Conservation (phyloP, 2,329 filamentous ascomycete genomes). For the Colletotrichum sp. region DNA sequence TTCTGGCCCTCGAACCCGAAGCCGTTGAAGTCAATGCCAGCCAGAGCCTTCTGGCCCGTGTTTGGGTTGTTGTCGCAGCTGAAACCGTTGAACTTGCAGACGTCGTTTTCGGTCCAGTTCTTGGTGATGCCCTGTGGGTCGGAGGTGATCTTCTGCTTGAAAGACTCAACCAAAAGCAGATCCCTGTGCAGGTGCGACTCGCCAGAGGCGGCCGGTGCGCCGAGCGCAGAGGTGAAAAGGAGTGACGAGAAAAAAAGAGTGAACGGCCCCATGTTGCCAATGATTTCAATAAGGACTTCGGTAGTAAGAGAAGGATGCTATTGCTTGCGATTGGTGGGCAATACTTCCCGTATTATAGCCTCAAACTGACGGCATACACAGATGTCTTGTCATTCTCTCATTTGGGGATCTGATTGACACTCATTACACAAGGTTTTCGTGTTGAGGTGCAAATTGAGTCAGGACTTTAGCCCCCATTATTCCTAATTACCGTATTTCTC, state of each 20-base stretch:
- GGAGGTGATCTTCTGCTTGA: neutral
- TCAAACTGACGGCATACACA: neutral
- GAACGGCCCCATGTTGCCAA: neutral
- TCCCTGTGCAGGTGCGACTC: neutral
- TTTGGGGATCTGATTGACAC: neutral
- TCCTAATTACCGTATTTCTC: neutral
- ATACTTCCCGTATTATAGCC: neutral
- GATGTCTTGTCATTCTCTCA: neutral
- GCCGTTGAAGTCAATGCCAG: neutral
- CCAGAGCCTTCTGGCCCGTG: neutral
- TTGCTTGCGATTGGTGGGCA: neutral
- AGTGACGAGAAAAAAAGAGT: constrained; percentile 4
- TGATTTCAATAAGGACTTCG: neutral
- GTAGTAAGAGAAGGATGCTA: neutral
- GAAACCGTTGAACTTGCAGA: constrained; percentile 5
- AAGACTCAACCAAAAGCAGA: neutral
- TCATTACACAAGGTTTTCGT: neutral
- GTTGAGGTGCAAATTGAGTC: neutral
- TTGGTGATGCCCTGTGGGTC: neutral
- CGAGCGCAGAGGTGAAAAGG: neutral
- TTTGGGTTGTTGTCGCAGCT: neutral
- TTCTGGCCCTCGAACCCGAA: neutral
- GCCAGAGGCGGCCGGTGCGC: neutral
- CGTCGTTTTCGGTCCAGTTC: neutral
- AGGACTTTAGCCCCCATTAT: neutral